Percentiles rank a stretch among this genome's conserved stretches.
These are phyloP conservation scores for Fagus crenata DNA, from an alignment of 306 rosid species.

Conservation along the genomic window DNA sequence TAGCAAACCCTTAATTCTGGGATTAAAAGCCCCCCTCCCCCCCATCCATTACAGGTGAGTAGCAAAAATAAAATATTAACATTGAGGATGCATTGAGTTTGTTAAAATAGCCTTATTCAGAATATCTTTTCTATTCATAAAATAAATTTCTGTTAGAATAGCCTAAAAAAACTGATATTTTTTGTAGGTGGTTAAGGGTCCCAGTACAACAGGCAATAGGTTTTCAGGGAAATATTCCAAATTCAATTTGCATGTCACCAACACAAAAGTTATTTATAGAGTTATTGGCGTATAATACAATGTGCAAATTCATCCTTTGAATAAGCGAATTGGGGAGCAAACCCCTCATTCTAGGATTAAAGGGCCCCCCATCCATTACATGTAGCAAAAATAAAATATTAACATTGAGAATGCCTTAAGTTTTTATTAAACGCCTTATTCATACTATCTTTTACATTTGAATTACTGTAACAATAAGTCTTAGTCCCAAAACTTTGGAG, in stretches of 20 bases:
- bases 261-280: slow-evolving; percentile 12
- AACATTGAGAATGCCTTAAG: not conserved
- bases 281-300: slow-evolving; percentile 2
- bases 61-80: not conserved
- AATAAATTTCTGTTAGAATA: not conserved
- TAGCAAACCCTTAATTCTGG: not conserved
- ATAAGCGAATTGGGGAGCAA: not conserved
- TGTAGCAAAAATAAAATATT: not conserved
- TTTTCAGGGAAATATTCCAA: not conserved
- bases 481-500: not conserved
- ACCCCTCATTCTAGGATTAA: not conserved
- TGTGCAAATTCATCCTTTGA: slow-evolving; percentile 17
- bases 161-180: not conserved
- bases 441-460: not conserved
- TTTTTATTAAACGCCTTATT: not conserved
- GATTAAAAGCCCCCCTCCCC: not conserved
- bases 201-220: not conserved
- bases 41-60: not conserved
- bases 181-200: slow-evolving; percentile 10
- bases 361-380: not conserved
- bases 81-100: slow-evolving; percentile 4
- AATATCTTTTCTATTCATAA: slow-evolving; percentile 2
- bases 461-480: too few relatives aligned
- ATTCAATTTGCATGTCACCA: not conserved
- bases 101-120: not conserved